A percentile compares a stretch with the other conserved stretches of the same genome.
Evolutionary conservation across 164 flowering plant species (phyloP).

Genomic region (Vitis rotundifolia): DNA sequence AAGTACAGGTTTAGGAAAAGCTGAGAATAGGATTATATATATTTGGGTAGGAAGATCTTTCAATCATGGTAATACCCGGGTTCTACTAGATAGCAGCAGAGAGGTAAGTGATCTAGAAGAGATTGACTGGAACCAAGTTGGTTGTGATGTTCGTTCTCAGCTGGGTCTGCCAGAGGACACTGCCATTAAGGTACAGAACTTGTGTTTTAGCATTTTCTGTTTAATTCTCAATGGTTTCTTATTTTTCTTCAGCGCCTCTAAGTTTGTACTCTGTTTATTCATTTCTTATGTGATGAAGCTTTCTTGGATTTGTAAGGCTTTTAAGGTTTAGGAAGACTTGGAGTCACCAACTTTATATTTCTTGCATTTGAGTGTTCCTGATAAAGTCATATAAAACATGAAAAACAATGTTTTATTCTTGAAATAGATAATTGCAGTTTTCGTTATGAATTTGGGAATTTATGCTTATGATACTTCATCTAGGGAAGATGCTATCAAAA

Average conservation of each 20-base stretch:
- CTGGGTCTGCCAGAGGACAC: slow-evolving; percentile 52
- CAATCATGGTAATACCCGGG: slow-evolving; percentile 11
- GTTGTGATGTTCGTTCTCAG: slow-evolving; percentile 28
- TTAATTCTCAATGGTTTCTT: background rate
- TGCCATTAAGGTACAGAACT: slow-evolving; percentile 46
- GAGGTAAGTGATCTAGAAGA: slow-evolving; percentile 24
- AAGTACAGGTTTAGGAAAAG: slow-evolving; percentile 19
- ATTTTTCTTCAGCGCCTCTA: background rate
- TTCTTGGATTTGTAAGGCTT: too few species aligned
- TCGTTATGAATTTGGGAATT: too few species aligned
- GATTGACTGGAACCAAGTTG: slow-evolving; percentile 48
- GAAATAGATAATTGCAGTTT: too few species aligned
- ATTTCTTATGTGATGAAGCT: too few species aligned
- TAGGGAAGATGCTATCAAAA: too few species aligned
- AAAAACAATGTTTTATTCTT: too few species aligned
- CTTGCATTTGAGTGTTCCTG: too few species aligned
- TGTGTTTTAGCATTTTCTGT: background rate
- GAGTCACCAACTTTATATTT: too few species aligned
- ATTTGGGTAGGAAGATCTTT: slow-evolving; percentile 71
- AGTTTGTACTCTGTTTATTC: background rate
- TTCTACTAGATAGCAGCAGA: slow-evolving; percentile 17
- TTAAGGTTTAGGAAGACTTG: too few species aligned
- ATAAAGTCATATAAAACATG: too few species aligned
- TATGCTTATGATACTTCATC: too few species aligned
- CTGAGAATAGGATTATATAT: slow-evolving; percentile 32